Evolutionary conservation across 2,329 filamentous ascomycete species (phyloP).

Genomic region (Alternaria sp.): DNA sequence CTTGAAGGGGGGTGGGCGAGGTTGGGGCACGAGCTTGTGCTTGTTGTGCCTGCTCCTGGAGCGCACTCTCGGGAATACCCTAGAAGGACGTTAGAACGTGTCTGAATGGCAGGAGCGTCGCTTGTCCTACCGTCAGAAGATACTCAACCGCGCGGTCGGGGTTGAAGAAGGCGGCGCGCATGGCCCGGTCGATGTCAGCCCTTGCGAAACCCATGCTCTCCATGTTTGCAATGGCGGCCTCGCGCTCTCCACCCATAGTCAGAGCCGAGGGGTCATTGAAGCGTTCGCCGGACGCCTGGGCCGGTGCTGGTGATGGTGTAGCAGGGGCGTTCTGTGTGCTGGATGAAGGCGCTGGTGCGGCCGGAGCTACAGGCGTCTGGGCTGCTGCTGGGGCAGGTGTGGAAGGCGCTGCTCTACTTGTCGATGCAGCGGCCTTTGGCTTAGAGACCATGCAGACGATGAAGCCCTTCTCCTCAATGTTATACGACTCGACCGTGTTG

Average conservation of each 20-base stretch:
- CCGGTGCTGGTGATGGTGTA: constrained; percentile 60
- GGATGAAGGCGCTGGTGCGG: constrained; percentile 61
- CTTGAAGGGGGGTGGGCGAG: constrained; percentile 52
- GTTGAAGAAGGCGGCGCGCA: constrained; percentile 97
- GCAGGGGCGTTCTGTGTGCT: constrained; percentile 60
- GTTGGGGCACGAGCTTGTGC: constrained; percentile 52
- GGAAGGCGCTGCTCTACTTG: constrained; percentile 62
- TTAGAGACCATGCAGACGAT: constrained; percentile 99
- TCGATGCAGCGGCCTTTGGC: constrained; percentile 73
- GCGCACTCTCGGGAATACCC: constrained; percentile 89
- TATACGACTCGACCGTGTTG: constrained; percentile 95
- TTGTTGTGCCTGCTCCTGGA: constrained; percentile 67
- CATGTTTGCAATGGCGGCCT: constrained; percentile 88
- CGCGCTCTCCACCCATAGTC: constrained; percentile 83
- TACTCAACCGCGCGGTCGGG: constrained; percentile 98
- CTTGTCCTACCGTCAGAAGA: constrained; percentile 76
- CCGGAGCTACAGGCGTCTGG: constrained; percentile 64
- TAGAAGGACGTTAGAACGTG: constrained; percentile 52
- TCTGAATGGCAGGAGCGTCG: constrained; percentile 8
- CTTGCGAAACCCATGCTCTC: constrained; percentile 96
- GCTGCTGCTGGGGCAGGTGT: constrained; percentile 61
- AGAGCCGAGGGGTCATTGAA: constrained; percentile 83
- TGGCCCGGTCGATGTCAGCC: constrained; percentile 87
- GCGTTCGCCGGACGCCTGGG: constrained; percentile 50
- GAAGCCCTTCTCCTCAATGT: constrained; percentile 99